phyloP scores from a whole-genome alignment of 331 rosid genomes.

The Saraca asoca region DNA sequence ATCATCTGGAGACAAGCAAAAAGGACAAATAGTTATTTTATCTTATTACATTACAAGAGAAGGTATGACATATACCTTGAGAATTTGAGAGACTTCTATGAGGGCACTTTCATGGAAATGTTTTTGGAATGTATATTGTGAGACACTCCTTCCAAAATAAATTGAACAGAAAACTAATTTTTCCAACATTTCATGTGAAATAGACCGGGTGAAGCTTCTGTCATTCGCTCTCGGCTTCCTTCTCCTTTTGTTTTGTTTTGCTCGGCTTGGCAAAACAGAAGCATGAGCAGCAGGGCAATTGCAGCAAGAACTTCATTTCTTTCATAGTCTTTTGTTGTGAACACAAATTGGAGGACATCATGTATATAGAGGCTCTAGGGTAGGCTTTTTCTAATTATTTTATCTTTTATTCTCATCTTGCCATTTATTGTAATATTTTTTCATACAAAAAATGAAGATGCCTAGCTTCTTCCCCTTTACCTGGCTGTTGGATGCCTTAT shows the following conservation, averaged over 20 bases:
- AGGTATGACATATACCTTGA: constrained; percentile 26
- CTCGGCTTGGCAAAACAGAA: constrained; percentile 58
- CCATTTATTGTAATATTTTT: neutral
- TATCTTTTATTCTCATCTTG: constrained; percentile 22
- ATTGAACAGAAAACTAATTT: constrained; percentile 22
- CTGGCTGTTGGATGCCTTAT: constrained; percentile 8
- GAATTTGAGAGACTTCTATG: constrained; percentile 21
- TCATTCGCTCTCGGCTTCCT: constrained; percentile 48
- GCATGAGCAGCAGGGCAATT: constrained; percentile 63
- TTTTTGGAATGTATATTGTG: constrained; percentile 6
- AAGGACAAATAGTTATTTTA: constrained; percentile 43
- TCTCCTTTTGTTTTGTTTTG: constrained; percentile 47
- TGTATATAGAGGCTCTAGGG: constrained; percentile 30
- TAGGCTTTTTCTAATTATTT: neutral
- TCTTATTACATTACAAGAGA: constrained; percentile 32
- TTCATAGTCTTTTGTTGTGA: constrained; percentile 25
- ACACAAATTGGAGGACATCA: constrained; percentile 27
- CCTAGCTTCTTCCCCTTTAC: constrained; percentile 34
- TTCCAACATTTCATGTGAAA: constrained; percentile 16
- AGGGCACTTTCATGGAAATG: constrained; percentile 19
- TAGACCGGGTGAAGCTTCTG: constrained; percentile 13
- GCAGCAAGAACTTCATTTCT: constrained; percentile 57
- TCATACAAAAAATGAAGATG: constrained; percentile 32
- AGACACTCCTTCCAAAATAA: constrained; percentile 26
- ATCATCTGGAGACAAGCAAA: constrained; percentile 37